Evolutionary conservation across 306 rosid species (phyloP).

Genomic region (Cucurbita argyrosperma): DNA sequence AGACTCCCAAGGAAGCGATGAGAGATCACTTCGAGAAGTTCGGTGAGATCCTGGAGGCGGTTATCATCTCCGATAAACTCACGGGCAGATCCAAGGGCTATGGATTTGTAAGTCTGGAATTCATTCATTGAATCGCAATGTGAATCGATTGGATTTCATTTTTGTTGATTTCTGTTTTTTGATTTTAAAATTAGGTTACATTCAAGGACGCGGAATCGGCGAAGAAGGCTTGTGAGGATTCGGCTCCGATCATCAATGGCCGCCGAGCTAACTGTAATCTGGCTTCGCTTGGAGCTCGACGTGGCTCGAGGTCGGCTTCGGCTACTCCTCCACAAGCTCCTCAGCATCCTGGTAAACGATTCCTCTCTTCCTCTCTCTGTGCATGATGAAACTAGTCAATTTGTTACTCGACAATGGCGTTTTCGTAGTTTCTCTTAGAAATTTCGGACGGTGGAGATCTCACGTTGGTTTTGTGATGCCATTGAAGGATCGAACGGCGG

Average conservation of each 20-base stretch:
- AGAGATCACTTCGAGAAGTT: conserved; percentile 51
- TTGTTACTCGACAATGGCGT: neutral
- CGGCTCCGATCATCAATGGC: conserved; percentile 55
- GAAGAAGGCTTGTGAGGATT: conserved; percentile 75
- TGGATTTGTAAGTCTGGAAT: conserved; percentile 51
- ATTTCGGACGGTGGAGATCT: neutral
- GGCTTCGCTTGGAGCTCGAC: conserved; percentile 71
- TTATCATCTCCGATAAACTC: conserved; percentile 65
- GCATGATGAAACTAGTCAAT: neutral
- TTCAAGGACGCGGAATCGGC: conserved; percentile 74
- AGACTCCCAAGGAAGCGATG: conserved; percentile 67
- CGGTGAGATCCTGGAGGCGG: conserved; percentile 82
- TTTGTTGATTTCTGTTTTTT: neutral
- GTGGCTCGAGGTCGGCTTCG: conserved; percentile 28
- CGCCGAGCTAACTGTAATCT: conserved; percentile 80
- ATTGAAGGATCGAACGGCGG: conserved; percentile 39
- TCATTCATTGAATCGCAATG: neutral
- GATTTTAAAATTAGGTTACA: conserved; percentile 32
- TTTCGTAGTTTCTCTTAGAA: neutral
- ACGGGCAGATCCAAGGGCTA: conserved; percentile 94
- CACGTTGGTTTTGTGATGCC: conserved; percentile 1
- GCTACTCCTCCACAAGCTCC: conserved; percentile 30
- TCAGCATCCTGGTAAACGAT: neutral
- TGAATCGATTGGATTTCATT: no score
- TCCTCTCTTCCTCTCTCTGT: neutral